Evolutionary conservation across 805 yeast genomes (phyloP), one percentile per base, ranked within the genome.

Genomic region (Pichia scutulata): DNA sequence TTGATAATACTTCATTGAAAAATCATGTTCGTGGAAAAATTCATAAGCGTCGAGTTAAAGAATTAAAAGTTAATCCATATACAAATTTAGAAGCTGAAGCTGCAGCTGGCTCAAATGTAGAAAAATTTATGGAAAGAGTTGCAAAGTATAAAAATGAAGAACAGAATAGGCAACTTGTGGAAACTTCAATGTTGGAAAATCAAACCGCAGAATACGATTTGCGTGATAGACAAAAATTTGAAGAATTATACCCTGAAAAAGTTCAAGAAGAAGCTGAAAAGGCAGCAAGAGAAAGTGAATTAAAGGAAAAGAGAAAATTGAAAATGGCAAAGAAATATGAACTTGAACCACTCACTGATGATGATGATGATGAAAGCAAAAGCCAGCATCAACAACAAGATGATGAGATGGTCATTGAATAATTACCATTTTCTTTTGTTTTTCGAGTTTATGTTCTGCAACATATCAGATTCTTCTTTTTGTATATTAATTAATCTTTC

Each of bases 21-120:
- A 74, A 82, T 14, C 99, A 93, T 70, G 69, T 76, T 55, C 79
- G 80, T 58, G 75, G 85, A 4, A 90, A 89, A 62, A 76, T 82
- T 8, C 99, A 93, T 69, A 90, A 86, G 66, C 79, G 98, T 67
- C 75, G 96, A 63, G 84, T 86, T 24, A 86, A 82, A 65, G 85
- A 80, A 40, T 72, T 93, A 59, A 79, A 77, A 51, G 80, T 74
- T 45, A 84, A 83, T 48, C 97, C 97, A 9, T 92, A 92, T 64
- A 82, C 97, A 5, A 84, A 80, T 49, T 79, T 85, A 53, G 98
- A 92, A 62, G 84, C 95, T 39, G 89, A 89, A 60, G 96, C 97
- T 30, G 97, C 96, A 2, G 78, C 85, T 0, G 98, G 98, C 4
- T 71, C 76, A 18, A 84, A 88, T 63, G 71, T 92, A 60, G 74